Conservation (phyloP, 2,329 filamentous ascomycete species). For the Thielaviopsis punctulata region DNA sequence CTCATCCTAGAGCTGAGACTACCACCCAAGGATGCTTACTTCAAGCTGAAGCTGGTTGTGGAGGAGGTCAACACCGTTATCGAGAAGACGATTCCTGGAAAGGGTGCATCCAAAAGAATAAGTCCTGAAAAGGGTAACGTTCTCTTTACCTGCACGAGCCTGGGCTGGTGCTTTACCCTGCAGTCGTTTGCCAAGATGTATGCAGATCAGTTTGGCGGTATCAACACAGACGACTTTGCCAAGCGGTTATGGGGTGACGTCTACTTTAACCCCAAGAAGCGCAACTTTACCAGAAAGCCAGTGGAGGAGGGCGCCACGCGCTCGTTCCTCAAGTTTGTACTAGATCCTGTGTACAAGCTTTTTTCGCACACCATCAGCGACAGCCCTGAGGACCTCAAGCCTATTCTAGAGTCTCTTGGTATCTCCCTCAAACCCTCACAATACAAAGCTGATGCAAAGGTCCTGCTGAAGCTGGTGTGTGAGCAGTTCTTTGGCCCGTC, state of each 20-base stretch:
- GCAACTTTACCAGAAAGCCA: constrained; percentile 79
- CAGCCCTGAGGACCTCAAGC: constrained; percentile 67
- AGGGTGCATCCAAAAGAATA: constrained; percentile 60
- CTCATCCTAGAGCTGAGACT: constrained; percentile 87
- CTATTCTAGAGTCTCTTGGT: constrained; percentile 60
- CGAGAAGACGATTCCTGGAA: constrained; percentile 67
- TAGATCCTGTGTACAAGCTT: constrained; percentile 96
- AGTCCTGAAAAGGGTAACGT: constrained; percentile 97
- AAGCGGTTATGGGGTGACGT: constrained; percentile 87
- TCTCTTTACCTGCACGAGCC: constrained; percentile 81
- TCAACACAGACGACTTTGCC: constrained; percentile 72
- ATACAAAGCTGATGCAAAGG: constrained; percentile 76
- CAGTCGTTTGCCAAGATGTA: constrained; percentile 96
- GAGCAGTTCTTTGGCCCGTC: constrained; percentile 90
- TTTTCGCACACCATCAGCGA: constrained; percentile 91
- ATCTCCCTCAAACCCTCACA: constrained; percentile 84
- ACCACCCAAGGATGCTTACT: constrained; percentile 89
- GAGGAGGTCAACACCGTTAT: constrained; percentile 97
- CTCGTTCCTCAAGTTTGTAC: constrained; percentile 83
- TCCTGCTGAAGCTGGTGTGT: constrained; percentile 75
- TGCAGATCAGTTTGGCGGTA: constrained; percentile 64
- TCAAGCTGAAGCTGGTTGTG: constrained; percentile 96
- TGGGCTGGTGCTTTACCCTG: constrained; percentile 95
- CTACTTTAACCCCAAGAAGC: constrained; percentile 81
- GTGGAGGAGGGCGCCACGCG: constrained; percentile 65